Base-by-base conservation (phyloP, 2,329 filamentous ascomycete genomes). In the Cladosporium sp. region DNA sequence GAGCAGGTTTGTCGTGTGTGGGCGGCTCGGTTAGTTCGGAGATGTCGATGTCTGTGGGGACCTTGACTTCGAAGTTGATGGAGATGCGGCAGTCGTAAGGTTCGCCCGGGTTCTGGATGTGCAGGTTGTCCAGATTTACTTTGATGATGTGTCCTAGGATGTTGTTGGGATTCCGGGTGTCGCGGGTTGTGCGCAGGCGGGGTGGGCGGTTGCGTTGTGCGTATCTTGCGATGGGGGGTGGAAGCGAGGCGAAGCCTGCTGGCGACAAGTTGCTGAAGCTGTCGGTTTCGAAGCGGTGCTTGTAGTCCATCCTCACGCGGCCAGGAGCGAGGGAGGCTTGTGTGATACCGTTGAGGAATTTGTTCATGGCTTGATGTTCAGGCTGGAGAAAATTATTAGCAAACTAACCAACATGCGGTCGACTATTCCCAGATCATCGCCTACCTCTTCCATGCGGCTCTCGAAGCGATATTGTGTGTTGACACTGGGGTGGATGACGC, bases 51-150 rank as follows among this genome's bases (percentile, higher is more conserved):
- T 70, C 69, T 3, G 75, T 70, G 78, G 87, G 62, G 54, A 71
- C 61, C 56, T 88, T 83, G 84, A 95, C 92, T 84, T 99, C 95
- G 2, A 99, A 82, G 70, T 96, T 97, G 69, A 99, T 86, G 67
- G 91, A 96, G 65, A 99, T 87, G 11, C 94, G 89, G 75, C 92
- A 96, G 74, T 99, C 94, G 69, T 97, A 89, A 3, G 85, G 84
- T 8, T 83, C 84, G 51, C 80, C 78, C 0, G 94, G 93, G 66
- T 91, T 88, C 74, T 89, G 88, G 17, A 99, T 82, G 67, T 96
- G 89, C n/a, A 97, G 77, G 71, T 99, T 92, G 25, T 85, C 87
- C 14, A 97, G 81, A n/a, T 92, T 86, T 25, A 87, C 86, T 78
- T 99, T 99, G 74, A 99, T 86, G 67, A 99, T 97, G 72, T 90